phyloP scores from a whole-genome alignment of 1,139 yeast genomes.

The Meyerozyma guilliermondii region DNA sequence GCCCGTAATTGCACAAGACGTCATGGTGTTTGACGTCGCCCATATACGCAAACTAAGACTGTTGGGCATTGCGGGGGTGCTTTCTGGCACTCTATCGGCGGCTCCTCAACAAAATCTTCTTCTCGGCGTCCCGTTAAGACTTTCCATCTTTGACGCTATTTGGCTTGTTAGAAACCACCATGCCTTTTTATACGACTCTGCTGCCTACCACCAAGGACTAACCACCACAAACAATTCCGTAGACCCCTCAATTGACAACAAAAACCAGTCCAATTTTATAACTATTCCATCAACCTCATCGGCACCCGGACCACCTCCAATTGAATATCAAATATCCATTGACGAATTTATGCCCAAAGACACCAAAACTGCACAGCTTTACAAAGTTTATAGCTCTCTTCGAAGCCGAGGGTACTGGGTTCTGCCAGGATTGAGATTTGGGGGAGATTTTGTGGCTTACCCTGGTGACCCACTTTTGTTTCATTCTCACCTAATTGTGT shows the following conservation, averaged over 20 bases:
- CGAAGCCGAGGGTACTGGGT: constrained; percentile 48
- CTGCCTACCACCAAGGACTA: constrained; percentile 11
- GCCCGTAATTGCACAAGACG: constrained; percentile 17
- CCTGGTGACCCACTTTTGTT: constrained; percentile 93
- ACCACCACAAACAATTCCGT: not conserved
- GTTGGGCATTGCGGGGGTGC: constrained; percentile 61
- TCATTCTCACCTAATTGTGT: constrained; percentile 81
- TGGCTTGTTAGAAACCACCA: constrained; percentile 51
- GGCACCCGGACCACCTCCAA: not conserved
- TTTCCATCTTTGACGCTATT: constrained; percentile 67
- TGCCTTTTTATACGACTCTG: constrained; percentile 32
- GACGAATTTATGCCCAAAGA: constrained; percentile 5
- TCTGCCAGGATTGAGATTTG: constrained; percentile 86
- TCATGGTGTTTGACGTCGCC: constrained; percentile 45
- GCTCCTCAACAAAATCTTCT: constrained; percentile 91
- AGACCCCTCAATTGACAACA: not conserved
- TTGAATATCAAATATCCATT: not conserved
- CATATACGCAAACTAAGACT: constrained; percentile 51
- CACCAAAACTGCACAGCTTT: constrained; percentile 5
- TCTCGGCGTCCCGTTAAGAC: constrained; percentile 73
- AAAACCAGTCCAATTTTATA: not conserved
- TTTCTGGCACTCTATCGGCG: constrained; percentile 76
- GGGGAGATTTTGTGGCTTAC: constrained; percentile 82
- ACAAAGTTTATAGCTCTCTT: constrained; percentile 22
- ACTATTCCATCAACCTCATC: not conserved